A percentile compares a stretch with the other conserved stretches of the same genome.
Conservation (phyloP, 192 early-diverging fungal species). For the Mortierella claussenii region DNA sequence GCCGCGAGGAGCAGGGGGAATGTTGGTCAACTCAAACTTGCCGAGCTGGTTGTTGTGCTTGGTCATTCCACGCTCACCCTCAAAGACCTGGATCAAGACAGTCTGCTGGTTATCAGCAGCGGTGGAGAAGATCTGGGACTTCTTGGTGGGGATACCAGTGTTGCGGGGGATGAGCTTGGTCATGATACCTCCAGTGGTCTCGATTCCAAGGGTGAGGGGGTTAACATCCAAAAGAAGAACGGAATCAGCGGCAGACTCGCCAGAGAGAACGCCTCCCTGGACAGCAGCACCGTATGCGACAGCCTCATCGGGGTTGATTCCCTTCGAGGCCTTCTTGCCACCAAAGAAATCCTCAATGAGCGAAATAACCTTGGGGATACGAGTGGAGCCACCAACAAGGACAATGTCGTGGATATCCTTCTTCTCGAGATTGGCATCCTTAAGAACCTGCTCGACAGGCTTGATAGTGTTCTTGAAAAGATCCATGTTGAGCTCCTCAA, state of each 20-base stretch:
- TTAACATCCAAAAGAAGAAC: conserved; percentile 92
- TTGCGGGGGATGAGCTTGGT: conserved; percentile 94
- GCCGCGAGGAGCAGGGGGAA: conserved; percentile 95
- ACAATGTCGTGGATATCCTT: conserved; percentile 94
- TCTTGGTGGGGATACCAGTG: conserved; percentile 95
- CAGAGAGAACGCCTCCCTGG: conserved; percentile 91
- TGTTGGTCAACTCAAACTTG: conserved; percentile 96
- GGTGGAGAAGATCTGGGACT: conserved; percentile 98
- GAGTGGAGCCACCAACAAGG: conserved; percentile 97
- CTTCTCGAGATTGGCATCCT: conserved; percentile 90
- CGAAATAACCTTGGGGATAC: conserved; percentile 97
- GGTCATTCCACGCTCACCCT: conserved; percentile 96
- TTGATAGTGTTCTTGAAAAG: conserved; percentile 94
- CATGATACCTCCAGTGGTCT: conserved; percentile 98
- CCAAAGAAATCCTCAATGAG: conserved; percentile 95
- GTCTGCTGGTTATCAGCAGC: conserved; percentile 97
- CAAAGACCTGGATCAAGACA: conserved; percentile 96
- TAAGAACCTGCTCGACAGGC: conserved; percentile 93
- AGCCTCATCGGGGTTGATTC: conserved; percentile 99
- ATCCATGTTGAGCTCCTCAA: conserved; percentile 94
- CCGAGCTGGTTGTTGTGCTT: conserved; percentile 99
- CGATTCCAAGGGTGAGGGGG: conserved; percentile 97
- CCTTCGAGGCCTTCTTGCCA: conserved; percentile 96
- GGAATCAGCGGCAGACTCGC: conserved; percentile 70
- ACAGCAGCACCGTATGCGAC: conserved; percentile 98